A percentile compares a stretch with the other conserved stretches of the same genome.
phyloP scores from a whole-genome alignment of 164 flowering plant species.

The Paratinospora sagittata region DNA sequence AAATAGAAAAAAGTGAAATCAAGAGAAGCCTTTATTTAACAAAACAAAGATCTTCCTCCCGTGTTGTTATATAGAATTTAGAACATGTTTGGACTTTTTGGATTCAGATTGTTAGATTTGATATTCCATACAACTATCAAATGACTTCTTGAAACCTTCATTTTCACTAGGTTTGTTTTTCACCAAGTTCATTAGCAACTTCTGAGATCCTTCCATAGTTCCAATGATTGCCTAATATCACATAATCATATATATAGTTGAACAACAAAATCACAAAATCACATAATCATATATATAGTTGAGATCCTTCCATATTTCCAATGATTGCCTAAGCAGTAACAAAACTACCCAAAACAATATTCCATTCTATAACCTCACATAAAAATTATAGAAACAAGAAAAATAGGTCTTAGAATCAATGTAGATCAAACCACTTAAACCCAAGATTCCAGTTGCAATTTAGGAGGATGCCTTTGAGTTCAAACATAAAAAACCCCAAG shows the following conservation, averaged over 20 bases:
- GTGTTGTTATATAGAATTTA: background rate
- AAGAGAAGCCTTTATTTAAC: too few relatives aligned
- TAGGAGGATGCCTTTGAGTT: too few relatives aligned
- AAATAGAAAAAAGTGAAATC: too few relatives aligned
- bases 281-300: too few relatives aligned
- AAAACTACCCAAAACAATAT: background rate
- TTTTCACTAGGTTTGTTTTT: background rate
- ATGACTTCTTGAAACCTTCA: background rate
- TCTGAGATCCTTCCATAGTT: too few relatives aligned
- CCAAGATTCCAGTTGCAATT: too few relatives aligned
- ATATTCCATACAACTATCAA: background rate
- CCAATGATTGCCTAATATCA: too few relatives aligned
- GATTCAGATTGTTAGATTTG: background rate
- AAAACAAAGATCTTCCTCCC: background rate
- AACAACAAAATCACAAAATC: too few relatives aligned
- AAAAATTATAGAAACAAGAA: background rate
- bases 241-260: too few relatives aligned
- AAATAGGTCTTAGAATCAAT: background rate
- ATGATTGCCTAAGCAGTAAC: background rate
- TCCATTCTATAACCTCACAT: background rate
- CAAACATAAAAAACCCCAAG: too few relatives aligned
- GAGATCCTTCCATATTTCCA: too few relatives aligned
- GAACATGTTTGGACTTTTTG: too few relatives aligned
- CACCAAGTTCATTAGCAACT: background rate
- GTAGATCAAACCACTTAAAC: background rate